Evolutionary conservation across 1,139 yeast genomes (phyloP), one percentile per base, ranked within the genome.

Genomic region (Saccharomyces hybrid): DNA sequence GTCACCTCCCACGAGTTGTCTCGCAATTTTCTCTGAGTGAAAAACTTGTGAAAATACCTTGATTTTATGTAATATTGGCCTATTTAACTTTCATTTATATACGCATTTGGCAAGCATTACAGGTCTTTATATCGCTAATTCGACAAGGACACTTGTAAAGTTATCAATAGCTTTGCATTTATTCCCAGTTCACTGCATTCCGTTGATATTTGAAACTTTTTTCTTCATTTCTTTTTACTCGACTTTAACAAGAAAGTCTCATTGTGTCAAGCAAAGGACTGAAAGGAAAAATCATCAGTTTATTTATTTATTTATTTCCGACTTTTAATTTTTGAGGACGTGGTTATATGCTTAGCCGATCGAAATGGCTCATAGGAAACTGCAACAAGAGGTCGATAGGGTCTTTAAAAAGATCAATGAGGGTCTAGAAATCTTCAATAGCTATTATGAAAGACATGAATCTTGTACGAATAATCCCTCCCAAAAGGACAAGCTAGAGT

Each of bases 381-480:
- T 83, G 53, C 86, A 82, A 66, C 87, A 82, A 78, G 95, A 86
- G 75, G 82, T 86, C 64, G 93, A 86, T 68, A 82, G 83, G 61
- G 86, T 86, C 67, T 85, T 85, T 75, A 86, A 86, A 71, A 86
- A 85, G 75, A 84, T 86, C 61, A 75, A 80, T 50, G 95, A 86
- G 72, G 95, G 95, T 46, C 71, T 86, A 53, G 82, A 83, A 53
- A 76, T 80, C 51, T 86, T 86, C 65, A 84, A 86, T 67, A 83
- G 80, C 41, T 79, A 81, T 56, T 84, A 85, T 65, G 90, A 84
- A 54, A 82, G 88, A 65, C 83, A 85, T 61, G 80, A 82, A 69
- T 76, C 78, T 53, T 75, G 79, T 47, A 75, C 84, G 21, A 85
- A 81, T 58, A 79, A 81, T 58, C 77, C 82, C 47, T 80, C 88